Evolutionary conservation across 1,284 basidiomycete species (phyloP), one percentile per base, ranked within the genome.

Genomic region (Laetiporus sulphureus): DNA sequence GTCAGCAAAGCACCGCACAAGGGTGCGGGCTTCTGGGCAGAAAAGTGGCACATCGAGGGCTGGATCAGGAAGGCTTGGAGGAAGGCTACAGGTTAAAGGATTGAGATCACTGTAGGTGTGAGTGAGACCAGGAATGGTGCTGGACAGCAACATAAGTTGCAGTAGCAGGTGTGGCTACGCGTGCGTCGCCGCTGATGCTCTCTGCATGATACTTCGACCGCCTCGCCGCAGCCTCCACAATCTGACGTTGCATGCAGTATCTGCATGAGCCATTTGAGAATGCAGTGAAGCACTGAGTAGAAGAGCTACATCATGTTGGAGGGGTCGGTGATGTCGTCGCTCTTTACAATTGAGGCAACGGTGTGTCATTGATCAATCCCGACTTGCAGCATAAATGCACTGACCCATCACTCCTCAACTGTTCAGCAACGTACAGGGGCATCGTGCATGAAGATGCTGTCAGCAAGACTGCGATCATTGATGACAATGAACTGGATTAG

Each of bases 51-150:
- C 22, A 58, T 59, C 19, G 55, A 57, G 5, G 58, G 70, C n/a
- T 61, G 65, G 50, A 36, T 68, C 24, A 61, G 61, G 45, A 60
- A 59, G 19, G 47, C 63, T 13, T 73, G 66, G 66, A 63, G 65
- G 36, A 70, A 64, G 32, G 40, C 76, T 12, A 53, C 43, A n/a
- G 61, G 67, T 2, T 65, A 65, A 46, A 46, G 55, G 8, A 52
- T 48, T 4, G 61, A 53, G 15, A 57, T 58, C n/a, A 83, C 78
- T 1, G 65, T 91, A n/a, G 87, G 83, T 1, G 65, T 91, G 19
- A 87, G 83, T 29, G 84, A 86, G 0, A 91, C 89, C 11, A 88
- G 88, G n/a, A n/a, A n/a, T n/a, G n/a, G n/a, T n/a, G n/a, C n/a
- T n/a, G 3, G 79, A 90, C 53, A 88, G 88, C 43, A 88, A 91